phyloP scores from a whole-genome alignment of 768 basidiomycete genomes.

The Boletus rubroflammeus region DNA sequence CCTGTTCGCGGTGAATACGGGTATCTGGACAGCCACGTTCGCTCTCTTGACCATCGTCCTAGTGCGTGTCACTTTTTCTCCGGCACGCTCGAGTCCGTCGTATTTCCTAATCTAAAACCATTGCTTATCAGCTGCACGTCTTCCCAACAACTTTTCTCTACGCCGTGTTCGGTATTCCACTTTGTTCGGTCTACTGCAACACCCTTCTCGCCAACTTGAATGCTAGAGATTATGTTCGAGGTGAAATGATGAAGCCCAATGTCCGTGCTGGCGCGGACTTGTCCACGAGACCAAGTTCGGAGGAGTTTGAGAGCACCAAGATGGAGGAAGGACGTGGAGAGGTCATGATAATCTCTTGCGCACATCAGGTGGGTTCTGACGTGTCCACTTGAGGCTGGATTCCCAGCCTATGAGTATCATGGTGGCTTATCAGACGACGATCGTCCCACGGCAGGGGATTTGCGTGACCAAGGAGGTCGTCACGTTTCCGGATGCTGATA shows the following conservation, averaged over 20 bases:
- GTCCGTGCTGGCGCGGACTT: neutral
- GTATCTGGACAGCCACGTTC: conserved; percentile 48
- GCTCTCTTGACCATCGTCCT: conserved; percentile 43
- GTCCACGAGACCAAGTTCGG: neutral
- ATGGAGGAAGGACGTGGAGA: neutral
- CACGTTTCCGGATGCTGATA: neutral
- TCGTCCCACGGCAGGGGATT: neutral
- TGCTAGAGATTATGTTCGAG: conserved; percentile 4
- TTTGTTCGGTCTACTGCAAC: conserved; percentile 8
- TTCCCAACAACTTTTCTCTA: neutral
- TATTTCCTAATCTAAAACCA: too few relatives aligned
- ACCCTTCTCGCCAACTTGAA: conserved; percentile 13
- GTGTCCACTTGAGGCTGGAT: too few relatives aligned
- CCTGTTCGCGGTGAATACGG: conserved; percentile 11
- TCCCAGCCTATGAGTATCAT: neutral
- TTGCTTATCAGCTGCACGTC: neutral
- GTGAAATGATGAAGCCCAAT: neutral
- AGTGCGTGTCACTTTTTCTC: conserved; percentile 39
- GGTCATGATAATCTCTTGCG: neutral
- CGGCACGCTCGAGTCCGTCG: neutral
- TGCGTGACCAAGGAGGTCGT: neutral
- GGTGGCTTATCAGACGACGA: neutral
- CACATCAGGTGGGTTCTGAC: neutral
- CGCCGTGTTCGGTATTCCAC: neutral
- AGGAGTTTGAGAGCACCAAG: too few relatives aligned